A percentile compares a stretch with the other conserved stretches of the same genome.
These are phyloP conservation scores for Populus ilicifolia DNA, from an alignment of 345 rosid genomes.

Conservation along the genomic window DNA sequence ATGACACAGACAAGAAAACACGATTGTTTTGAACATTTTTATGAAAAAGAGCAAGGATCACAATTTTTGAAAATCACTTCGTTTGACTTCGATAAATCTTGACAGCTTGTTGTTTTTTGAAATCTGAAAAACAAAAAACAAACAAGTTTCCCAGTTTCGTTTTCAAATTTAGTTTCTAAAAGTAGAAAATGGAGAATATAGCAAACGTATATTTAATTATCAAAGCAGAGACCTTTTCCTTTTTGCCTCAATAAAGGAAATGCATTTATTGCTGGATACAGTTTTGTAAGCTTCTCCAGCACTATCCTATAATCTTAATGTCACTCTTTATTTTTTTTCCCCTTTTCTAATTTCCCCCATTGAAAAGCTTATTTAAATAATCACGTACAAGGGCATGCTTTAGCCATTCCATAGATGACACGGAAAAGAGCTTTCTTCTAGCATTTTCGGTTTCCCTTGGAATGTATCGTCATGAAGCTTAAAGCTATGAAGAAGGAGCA, in stretches of 20 bases:
- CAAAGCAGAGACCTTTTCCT: not conserved
- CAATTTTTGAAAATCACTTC: not conserved
- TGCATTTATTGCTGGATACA: not conserved
- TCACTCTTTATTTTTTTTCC: not conserved
- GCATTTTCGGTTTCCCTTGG: not conserved
- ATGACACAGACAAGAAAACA: not conserved
- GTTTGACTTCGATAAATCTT: not conserved
- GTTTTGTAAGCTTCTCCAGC: not conserved
- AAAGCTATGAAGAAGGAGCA: constrained; percentile 9
- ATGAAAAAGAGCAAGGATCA: not conserved
- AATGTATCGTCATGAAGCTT: not conserved
- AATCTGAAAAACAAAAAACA: too few species aligned
- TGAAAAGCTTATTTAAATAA: not conserved
- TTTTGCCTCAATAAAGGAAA: not conserved
- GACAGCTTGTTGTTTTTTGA: not conserved
- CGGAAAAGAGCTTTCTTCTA: not conserved
- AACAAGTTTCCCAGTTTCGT: too few species aligned
- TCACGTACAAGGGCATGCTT: not conserved
- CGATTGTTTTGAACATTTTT: not conserved
- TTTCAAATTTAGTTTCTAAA: too few species aligned
- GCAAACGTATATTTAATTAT: not conserved
- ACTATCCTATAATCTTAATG: not conserved
- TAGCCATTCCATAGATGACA: not conserved
- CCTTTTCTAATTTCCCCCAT: not conserved
- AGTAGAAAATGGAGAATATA: not conserved